Evolutionary conservation across 1,284 basidiomycete species (phyloP), one percentile per base, ranked within the genome.

Genomic region (Heterobasidion annosum): DNA sequence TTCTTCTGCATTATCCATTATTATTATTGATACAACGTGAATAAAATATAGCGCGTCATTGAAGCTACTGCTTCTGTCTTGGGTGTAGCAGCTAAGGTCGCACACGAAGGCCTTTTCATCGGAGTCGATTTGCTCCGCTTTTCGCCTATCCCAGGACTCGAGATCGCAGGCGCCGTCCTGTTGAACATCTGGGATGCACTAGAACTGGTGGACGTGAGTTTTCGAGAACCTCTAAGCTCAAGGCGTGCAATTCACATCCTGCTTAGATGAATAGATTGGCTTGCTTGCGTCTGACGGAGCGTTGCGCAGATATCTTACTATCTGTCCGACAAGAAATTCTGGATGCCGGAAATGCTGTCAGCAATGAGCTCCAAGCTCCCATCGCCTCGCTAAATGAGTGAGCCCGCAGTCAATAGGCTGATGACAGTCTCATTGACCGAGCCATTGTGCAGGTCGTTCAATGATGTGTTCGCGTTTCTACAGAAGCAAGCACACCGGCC

Each of bases 131-230:
- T 81, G 9, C 67, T 84, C n/a, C 68, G 75, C 8, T 69, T 82
- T 34, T 78, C 70, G 0, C 83, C 85, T 10, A 62, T 86, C 19
- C 75, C 77, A 0, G 83, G 82, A 0, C 68, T 88, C 1, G 68
- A 71, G 5, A 66, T 73, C 16, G 79, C 77, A 0, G 83, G 81
- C 0, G 70, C 66, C 42, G 74, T 74, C 5, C 62, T 88, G 35
- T 58, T 86, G 16, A 66, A 67, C 13, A 82, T 87, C 18, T 87
- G 85, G 85, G 77, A 83, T 53, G 70, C 80, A 0, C 68, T 82
- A 19, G 72, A 82, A 50, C 58, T 68, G 35, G 81, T 87, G 25
- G 83, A 88, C 58, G 85, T 88, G 58, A 62, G 81, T 71, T 6
- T 40, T 19, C 18, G 35, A 12, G 16, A 13, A 40, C 54, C 54